Conservation (phyloP, 257 asterid genomes). For the Primulina tabacum region DNA sequence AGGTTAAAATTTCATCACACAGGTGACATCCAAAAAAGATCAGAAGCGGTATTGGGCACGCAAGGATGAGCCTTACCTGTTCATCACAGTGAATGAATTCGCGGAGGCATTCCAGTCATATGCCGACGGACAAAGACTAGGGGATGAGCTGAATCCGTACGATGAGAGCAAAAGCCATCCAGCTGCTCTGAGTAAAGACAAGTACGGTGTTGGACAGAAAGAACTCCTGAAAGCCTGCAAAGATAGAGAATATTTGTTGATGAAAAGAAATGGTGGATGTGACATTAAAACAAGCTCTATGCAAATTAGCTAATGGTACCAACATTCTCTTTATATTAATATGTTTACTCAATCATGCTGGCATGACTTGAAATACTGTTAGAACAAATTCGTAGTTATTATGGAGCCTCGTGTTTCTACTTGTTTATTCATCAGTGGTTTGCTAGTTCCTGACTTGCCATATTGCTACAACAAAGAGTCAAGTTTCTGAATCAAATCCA, state of each 20-base stretch:
- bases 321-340: too few species aligned
- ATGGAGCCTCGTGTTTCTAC: too few species aligned
- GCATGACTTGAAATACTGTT: too few species aligned
- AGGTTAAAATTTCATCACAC: not conserved
- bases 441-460: too few species aligned
- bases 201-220: conserved; percentile 45
- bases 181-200: conserved; percentile 51
- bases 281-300: too few species aligned
- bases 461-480: too few species aligned
- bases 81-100: conserved; percentile 40
- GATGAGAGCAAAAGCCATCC: conserved; percentile 65
- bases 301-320: too few species aligned
- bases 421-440: too few species aligned
- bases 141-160: conserved; percentile 44
- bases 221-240: conserved; percentile 58
- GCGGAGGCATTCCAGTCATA: conserved; percentile 50
- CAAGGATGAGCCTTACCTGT: conserved; percentile 50
- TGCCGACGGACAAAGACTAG: conserved; percentile 30
- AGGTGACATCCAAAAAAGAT: conserved; percentile 77
- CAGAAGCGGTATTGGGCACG: conserved; percentile 62
- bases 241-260: conserved; percentile 50
- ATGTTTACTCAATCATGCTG: too few species aligned
- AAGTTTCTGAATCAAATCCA: too few species aligned
- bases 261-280: conserved; percentile 46
- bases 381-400: too few species aligned